phyloP scores from a whole-genome alignment of 1,139 yeast species.

The Saccharomyces hybrid region DNA sequence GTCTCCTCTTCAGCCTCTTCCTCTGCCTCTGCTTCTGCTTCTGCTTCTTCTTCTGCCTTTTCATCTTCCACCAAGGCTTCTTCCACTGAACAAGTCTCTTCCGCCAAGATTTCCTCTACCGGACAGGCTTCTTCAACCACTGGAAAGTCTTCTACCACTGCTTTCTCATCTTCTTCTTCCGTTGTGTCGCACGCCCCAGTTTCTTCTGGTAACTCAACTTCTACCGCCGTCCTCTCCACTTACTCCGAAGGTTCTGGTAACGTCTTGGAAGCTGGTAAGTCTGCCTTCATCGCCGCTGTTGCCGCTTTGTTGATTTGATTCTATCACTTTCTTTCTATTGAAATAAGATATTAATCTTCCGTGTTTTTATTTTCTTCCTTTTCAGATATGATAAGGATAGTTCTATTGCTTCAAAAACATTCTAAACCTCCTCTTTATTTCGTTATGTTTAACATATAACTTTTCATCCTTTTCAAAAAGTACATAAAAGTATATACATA shows the following conservation, averaged over 20 bases:
- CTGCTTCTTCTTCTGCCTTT: conserved; percentile 13
- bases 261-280: conserved; percentile 24
- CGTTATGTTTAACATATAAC: not conserved
- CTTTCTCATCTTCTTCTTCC: conserved; percentile 15
- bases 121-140: conserved; percentile 17
- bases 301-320: conserved; percentile 30
- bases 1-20: conserved; percentile 14
- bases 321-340: not conserved
- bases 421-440: not conserved
- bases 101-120: conserved; percentile 14
- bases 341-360: not conserved
- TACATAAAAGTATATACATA: not conserved
- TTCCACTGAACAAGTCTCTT: conserved; percentile 6
- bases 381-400: not conserved
- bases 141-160: conserved; percentile 18
- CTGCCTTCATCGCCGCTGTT: conserved; percentile 31
- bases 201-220: conserved; percentile 3
- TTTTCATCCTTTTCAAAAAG: not conserved
- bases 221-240: conserved; percentile 11
- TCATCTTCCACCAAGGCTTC: conserved; percentile 20
- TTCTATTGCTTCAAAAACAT: not conserved
- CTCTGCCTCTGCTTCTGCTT: conserved; percentile 11
- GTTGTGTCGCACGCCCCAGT: conserved; percentile 6
- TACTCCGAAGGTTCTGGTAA: conserved; percentile 29
- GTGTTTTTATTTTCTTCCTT: not conserved